Evolutionary conservation across 768 basidiomycete species (phyloP).

Genomic region (Boletales sp.): DNA sequence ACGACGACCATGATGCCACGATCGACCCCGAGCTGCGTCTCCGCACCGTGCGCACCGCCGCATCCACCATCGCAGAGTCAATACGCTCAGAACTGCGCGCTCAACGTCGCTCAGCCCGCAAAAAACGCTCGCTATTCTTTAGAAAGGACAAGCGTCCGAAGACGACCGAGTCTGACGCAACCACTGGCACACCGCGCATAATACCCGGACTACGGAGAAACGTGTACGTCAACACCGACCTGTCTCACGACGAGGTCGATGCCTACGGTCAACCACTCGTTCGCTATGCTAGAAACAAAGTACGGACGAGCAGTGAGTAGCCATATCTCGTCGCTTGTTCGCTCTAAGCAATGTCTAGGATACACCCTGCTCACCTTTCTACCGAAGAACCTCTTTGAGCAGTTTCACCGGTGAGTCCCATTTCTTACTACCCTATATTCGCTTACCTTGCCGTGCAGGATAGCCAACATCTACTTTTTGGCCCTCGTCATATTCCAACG

Average conservation of each 20-base stretch:
- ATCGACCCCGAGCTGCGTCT: constrained; percentile 87
- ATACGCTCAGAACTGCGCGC: constrained; percentile 74
- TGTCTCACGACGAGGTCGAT: constrained; percentile 63
- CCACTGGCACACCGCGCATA: constrained; percentile 17
- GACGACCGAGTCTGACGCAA: constrained; percentile 28
- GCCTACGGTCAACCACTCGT: constrained; percentile 70
- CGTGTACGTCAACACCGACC: constrained; percentile 75
- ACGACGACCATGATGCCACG: constrained; percentile 59
- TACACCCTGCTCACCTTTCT: constrained; percentile 90
- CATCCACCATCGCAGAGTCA: constrained; percentile 85
- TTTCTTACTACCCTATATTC: constrained; percentile 13
- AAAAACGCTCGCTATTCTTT: constrained; percentile 54
- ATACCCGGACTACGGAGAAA: constrained; percentile 60
- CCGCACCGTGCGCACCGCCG: constrained; percentile 89
- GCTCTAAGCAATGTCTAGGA: constrained; percentile 42
- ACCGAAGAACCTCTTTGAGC: constrained; percentile 92
- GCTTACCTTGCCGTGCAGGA: constrained; percentile 36
- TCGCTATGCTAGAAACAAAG: constrained; percentile 90
- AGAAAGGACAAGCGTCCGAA: constrained; percentile 50
- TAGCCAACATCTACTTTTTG: constrained; percentile 93
- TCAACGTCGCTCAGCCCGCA: constrained; percentile 45
- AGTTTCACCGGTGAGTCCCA: constrained; percentile 70
- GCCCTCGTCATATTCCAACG: constrained; percentile 77
- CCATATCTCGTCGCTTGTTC: not conserved
- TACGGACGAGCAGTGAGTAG: constrained; percentile 84